Conservation (phyloP, 345 rosid genomes). For the Anacardium occidentale region DNA sequence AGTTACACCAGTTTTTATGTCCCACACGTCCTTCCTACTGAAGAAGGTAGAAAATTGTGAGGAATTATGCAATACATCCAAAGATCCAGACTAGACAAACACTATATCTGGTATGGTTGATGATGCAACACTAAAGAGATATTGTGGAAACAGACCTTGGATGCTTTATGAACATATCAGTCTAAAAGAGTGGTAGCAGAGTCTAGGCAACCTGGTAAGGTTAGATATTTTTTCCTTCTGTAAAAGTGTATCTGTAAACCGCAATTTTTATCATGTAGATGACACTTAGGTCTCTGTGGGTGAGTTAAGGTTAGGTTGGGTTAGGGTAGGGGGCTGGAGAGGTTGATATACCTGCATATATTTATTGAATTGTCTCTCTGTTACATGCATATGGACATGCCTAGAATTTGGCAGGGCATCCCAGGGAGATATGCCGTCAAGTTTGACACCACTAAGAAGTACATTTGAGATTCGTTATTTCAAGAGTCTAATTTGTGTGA, state of each 20-base stretch:
- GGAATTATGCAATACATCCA: slow-evolving; percentile 7
- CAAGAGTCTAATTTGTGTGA: slow-evolving; percentile 27
- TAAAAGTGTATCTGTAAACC: no score
- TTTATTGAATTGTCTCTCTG: slow-evolving; percentile 26
- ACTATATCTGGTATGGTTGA: slow-evolving; percentile 13
- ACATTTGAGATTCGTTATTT: slow-evolving; percentile 27
- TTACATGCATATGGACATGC: slow-evolving; percentile 68
- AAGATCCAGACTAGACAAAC: not conserved
- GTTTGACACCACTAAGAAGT: slow-evolving; percentile 39
- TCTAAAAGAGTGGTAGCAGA: slow-evolving; percentile 22
- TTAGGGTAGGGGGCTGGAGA: not conserved
- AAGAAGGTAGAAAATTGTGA: slow-evolving; percentile 31
- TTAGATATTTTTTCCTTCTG: slow-evolving; percentile 5
- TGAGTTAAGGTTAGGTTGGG: not conserved
- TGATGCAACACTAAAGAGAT: slow-evolving; percentile 20
- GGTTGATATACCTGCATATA: not conserved
- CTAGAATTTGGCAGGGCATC: slow-evolving; percentile 62
- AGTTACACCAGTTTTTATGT: slow-evolving; percentile 43
- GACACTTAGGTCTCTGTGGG: not conserved
- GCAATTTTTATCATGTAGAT: no score
- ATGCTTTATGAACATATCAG: slow-evolving; percentile 25
- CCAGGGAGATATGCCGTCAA: slow-evolving; percentile 44
- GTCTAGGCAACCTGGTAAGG: slow-evolving; percentile 24
- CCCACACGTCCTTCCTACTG: slow-evolving; percentile 43
- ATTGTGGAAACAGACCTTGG: slow-evolving; percentile 36